Conservation (phyloP, 805 yeast genomes). For the Limtongozyma cylindracea region DNA sequence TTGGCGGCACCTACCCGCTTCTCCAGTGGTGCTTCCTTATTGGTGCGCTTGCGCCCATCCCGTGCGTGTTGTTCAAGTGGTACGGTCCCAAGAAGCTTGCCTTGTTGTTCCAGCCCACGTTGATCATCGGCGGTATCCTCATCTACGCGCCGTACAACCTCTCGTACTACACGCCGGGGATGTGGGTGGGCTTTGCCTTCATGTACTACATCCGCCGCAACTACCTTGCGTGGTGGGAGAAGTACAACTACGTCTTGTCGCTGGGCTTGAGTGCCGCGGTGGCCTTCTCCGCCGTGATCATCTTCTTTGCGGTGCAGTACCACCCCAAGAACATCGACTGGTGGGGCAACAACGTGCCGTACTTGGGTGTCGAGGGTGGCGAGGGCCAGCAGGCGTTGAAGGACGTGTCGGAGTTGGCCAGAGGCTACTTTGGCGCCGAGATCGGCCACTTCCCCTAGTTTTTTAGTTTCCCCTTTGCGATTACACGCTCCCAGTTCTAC, state of each 20-base stretch:
- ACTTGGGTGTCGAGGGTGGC: constrained; percentile 9
- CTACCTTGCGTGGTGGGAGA: constrained; percentile 10
- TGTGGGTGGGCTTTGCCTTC: constrained; percentile 6
- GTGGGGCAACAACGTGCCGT: constrained; percentile 7
- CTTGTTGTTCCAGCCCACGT: constrained; percentile 7
- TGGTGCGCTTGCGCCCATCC: neutral
- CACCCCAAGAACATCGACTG: constrained; percentile 6
- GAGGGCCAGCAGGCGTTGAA: constrained; percentile 1
- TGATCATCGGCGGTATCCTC: constrained; percentile 9
- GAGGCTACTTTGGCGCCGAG: constrained; percentile 14
- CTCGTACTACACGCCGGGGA: constrained; percentile 7
- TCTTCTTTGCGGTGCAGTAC: constrained; percentile 12
- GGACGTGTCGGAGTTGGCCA: constrained; percentile 5
- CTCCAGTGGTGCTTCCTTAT: constrained; percentile 10
- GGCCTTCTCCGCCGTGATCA: constrained; percentile 10
- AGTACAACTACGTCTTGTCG: constrained; percentile 9
- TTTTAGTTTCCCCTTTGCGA: too few relatives aligned
- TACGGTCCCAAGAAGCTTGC: neutral
- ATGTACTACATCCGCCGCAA: constrained; percentile 8
- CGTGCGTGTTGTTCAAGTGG: neutral
- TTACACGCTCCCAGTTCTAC: too few relatives aligned
- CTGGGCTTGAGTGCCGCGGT: constrained; percentile 10
- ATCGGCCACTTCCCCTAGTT: constrained; percentile 5
- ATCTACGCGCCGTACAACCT: constrained; percentile 10
- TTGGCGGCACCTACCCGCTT: constrained; percentile 9